Percentiles rank a stretch among this genome's conserved stretches.
Conservation (phyloP, 2,329 filamentous ascomycete genomes). For the Aspergillus uvarum region DNA sequence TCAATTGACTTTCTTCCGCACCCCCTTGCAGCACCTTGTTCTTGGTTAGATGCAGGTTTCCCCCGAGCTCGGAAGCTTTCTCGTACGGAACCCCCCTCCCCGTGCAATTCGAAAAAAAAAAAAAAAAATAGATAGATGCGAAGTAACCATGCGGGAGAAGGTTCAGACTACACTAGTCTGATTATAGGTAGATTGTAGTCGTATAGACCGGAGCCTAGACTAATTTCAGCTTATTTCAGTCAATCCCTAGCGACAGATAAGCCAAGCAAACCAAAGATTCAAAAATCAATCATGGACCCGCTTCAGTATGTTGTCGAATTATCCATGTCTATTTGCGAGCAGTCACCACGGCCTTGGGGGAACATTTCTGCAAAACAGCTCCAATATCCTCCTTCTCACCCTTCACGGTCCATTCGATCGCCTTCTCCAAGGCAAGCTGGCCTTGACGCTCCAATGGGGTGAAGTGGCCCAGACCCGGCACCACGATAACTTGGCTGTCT, state of each 20-base stretch:
- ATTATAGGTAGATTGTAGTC: not conserved
- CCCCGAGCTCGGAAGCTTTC: not conserved
- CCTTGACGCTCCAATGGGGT: conserved; percentile 51
- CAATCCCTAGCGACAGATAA: not conserved
- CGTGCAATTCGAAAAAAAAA: not conserved
- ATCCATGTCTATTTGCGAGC: conserved; percentile 31
- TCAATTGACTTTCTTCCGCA: not conserved
- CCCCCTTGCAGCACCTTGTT: not conserved
- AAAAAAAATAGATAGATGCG: not conserved
- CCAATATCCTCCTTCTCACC: conserved; percentile 40
- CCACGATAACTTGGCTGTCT: conserved; percentile 51
- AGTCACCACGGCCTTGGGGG: conserved; percentile 33
- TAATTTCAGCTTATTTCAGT: not conserved
- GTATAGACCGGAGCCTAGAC: not conserved
- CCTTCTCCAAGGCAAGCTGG: conserved; percentile 43
- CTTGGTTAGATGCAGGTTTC: not conserved
- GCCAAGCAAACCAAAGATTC: not conserved
- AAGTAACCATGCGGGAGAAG: not conserved
- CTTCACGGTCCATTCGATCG: conserved; percentile 39
- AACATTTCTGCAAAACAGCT: conserved; percentile 29
- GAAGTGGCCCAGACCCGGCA: conserved; percentile 56
- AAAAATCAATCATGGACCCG: not conserved
- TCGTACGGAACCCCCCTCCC: not conserved
- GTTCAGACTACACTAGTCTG: not conserved
- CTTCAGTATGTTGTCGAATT: not conserved